A percentile compares a stretch with the other conserved stretches of the same genome.
Evolutionary conservation across 2,329 filamentous ascomycete species (phyloP).

Genomic region (Tetracladium maxilliforme): DNA sequence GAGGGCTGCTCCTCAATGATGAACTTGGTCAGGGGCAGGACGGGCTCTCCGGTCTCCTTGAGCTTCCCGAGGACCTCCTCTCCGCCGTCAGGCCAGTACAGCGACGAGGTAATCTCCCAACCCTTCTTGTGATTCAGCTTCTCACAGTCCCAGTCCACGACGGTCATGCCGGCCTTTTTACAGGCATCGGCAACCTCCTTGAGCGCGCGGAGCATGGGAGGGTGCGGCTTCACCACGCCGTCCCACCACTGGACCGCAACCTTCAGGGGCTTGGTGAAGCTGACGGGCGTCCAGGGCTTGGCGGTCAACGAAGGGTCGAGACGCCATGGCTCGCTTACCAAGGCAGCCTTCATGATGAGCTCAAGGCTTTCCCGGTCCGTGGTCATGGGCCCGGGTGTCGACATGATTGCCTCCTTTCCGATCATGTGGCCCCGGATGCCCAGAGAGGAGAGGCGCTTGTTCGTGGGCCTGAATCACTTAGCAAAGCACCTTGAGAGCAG

Average conservation of each 20-base stretch:
- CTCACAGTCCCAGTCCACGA: constrained; percentile 41
- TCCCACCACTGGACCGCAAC: constrained; percentile 47
- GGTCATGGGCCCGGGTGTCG: constrained; percentile 17
- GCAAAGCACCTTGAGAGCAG: constrained; percentile 8
- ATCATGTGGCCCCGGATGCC: no score
- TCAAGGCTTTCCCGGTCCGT: constrained; percentile 18
- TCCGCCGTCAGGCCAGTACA: constrained; percentile 48
- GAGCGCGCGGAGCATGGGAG: constrained; percentile 41
- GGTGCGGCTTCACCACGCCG: constrained; percentile 42
- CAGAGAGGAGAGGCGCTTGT: no score
- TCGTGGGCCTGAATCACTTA: no score
- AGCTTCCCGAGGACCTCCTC: constrained; percentile 34
- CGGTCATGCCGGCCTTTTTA: constrained; percentile 26
- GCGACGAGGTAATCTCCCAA: constrained; percentile 28
- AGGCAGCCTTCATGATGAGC: constrained; percentile 17
- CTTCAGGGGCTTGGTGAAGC: constrained; percentile 38
- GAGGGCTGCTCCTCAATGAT: constrained; percentile 38
- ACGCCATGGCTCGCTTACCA: constrained; percentile 17
- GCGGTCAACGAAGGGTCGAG: constrained; percentile 16
- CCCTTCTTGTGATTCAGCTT: constrained; percentile 34
- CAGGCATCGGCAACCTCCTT: constrained; percentile 36
- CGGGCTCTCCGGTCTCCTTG: constrained; percentile 37
- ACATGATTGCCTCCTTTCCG: no score
- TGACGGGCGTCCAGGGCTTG: constrained; percentile 19
- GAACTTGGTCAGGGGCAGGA: constrained; percentile 39